Conservation (phyloP, 2,329 filamentous ascomycete species). For the Sporothrix euskadiensis region DNA sequence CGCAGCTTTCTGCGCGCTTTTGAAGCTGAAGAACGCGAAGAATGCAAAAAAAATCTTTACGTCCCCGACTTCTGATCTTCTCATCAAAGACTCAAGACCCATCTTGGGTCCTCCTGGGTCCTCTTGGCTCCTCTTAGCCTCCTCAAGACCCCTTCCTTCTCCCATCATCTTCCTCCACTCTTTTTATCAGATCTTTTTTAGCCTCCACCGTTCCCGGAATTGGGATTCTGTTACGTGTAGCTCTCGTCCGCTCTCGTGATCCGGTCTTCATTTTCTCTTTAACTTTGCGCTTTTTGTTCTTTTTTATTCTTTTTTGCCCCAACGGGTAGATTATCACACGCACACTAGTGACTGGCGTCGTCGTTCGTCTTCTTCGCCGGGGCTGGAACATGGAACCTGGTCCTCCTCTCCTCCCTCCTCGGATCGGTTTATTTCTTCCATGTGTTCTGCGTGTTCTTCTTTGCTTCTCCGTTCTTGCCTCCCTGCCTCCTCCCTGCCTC, state of each 20-base stretch:
- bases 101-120: neutral
- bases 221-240: neutral
- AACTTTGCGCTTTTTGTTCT: neutral
- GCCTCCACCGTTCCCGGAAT: constrained; percentile 18
- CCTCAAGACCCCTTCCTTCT: neutral
- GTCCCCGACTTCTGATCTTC: neutral
- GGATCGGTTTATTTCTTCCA: neutral
- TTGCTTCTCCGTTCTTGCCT: neutral
- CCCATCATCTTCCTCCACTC: neutral
- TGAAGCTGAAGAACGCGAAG: neutral
- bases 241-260: neutral
- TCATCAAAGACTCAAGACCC: neutral
- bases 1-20: neutral
- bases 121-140: neutral
- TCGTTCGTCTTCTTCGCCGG: neutral
- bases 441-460: neutral
- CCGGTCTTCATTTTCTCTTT: neutral
- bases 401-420: neutral
- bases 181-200: constrained; percentile 19
- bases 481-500: neutral
- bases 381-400: neutral
- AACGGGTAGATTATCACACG: constrained; percentile 25
- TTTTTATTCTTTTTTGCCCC: neutral
- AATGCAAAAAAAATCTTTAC: neutral
- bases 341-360: neutral